Conservation (phyloP, 257 asterid genomes). For the Solanum phureja region DNA sequence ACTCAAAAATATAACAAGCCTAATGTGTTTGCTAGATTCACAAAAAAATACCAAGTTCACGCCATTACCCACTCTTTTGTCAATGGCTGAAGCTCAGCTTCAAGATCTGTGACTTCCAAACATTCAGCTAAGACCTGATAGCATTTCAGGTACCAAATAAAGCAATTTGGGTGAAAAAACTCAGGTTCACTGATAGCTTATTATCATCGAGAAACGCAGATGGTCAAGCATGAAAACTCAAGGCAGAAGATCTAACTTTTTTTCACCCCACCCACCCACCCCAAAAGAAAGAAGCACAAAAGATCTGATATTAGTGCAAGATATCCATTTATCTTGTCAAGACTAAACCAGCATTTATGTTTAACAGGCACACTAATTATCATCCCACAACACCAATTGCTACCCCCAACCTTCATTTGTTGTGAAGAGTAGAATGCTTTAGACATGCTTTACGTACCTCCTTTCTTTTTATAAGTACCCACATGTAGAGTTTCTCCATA, state of each 20-base stretch:
- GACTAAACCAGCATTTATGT: not conserved
- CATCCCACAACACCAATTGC: not conserved
- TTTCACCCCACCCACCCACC: not conserved
- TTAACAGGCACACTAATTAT: not conserved
- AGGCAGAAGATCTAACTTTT: not conserved
- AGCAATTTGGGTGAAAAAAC: not conserved
- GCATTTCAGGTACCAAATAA: not conserved
- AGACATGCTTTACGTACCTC: slow-evolving; percentile 29
- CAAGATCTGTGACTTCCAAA: not conserved
- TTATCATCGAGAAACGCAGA: not conserved
- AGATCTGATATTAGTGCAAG: not conserved
- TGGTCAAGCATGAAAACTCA: not conserved
- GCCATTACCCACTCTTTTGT: not conserved
- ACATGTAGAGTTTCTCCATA: slow-evolving; percentile 50
- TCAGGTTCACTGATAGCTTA: not conserved
- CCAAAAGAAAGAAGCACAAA: not conserved
- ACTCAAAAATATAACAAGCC: not conserved
- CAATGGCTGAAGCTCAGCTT: not conserved
- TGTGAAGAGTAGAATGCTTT: not conserved
- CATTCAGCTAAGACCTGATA: not conserved
- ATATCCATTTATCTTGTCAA: not conserved
- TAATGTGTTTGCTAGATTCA: not conserved
- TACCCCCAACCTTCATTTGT: not conserved
- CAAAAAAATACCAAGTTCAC: not conserved
- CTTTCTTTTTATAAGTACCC: slow-evolving; percentile 65